Percentiles rank a stretch among this genome's conserved stretches.
Conservation (phyloP, 2,329 filamentous ascomycete genomes). For the Fonsecaea erecta region DNA sequence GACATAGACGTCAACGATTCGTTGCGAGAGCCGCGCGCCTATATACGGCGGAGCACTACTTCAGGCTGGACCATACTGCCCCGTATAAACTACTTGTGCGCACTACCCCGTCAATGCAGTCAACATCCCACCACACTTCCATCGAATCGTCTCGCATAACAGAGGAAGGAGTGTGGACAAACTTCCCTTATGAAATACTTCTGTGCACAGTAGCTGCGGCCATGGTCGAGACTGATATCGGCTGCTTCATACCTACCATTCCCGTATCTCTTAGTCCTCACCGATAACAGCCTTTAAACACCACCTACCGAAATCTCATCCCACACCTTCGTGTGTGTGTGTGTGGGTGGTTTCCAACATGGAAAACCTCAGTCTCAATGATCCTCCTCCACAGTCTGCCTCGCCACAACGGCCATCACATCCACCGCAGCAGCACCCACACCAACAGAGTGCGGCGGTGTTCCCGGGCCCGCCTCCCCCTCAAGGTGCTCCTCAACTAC, state of each 20-base stretch:
- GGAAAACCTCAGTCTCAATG: slow-evolving; percentile 40
- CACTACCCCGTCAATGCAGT: too few relatives aligned
- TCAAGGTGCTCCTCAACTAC: slow-evolving; percentile 53
- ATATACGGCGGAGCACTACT: not conserved
- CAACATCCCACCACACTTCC: not conserved
- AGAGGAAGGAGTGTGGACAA: not conserved
- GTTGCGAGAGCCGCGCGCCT: not conserved
- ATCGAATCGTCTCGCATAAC: not conserved
- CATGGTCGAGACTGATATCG: slow-evolving; percentile 16
- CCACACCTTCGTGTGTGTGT: not conserved
- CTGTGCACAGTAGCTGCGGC: slow-evolving; percentile 17
- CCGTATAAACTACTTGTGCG: too few relatives aligned
- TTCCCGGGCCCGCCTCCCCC: slow-evolving; percentile 33
- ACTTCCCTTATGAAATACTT: not conserved
- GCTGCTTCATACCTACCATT: not conserved
- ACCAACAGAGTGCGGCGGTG: slow-evolving; percentile 26
- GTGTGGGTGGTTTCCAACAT: slow-evolving; percentile 22
- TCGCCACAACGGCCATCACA: slow-evolving; percentile 22
- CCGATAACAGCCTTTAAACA: slow-evolving; percentile 1
- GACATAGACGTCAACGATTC: not conserved
- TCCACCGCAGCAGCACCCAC: slow-evolving; percentile 31
- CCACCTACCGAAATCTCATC: not conserved
- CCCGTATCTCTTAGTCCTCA: slow-evolving; percentile 5
- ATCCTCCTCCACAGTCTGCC: slow-evolving; percentile 32
- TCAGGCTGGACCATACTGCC: too few relatives aligned